Evolutionary conservation across 345 rosid species (phyloP), one percentile per base, ranked within the genome.

Genomic region (Eucalyptus pauciflora): DNA sequence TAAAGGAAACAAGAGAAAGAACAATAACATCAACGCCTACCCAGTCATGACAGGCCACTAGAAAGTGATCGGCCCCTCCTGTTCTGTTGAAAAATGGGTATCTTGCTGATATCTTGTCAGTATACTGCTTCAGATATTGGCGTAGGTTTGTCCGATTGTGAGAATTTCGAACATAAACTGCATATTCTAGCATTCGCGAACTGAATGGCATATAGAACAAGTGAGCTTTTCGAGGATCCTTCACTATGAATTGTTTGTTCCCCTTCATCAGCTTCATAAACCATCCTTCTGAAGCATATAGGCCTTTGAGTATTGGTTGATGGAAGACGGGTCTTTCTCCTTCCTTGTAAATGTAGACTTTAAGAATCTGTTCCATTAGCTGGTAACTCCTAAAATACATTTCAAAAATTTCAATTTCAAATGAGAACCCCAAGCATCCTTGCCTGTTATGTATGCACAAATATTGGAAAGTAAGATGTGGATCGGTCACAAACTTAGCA

Each of bases 251-350:
- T 86, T 50, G 98, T 90, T 93, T 96, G 89, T 92, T 96, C 87
- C 94, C 95, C 93, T 95, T 97, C 99, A 96, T 94, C 90, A 96
- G 93, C 92, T 96, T 98, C 99, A 98, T 98, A 90, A 98, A 98
- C 99, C 99, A 98, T 86, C 99, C 99, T 67, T 98, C 99, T 8
- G 99, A 98, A 85, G 99, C 99, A 91, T 98, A 96, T 88, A 98
- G 90, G 89, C 99, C 99, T 93, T 97, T 98, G 33, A 98, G 94
- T 93, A 96, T 93, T 11, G 99, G 99, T 54, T 92, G 92, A 89
- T 98, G 99, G 90, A 98, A 98, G 87, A 96, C 94, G 10, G 99
- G 99, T 46, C 93, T 96, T 87, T 71, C 94, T 50, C 99, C 99
- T n/a, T 98, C 99, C 88, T 92, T 95, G 79, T 98, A 98, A 25